Base-by-base conservation (phyloP, 1,284 basidiomycete species). In the Coniophora puteana region DNA sequence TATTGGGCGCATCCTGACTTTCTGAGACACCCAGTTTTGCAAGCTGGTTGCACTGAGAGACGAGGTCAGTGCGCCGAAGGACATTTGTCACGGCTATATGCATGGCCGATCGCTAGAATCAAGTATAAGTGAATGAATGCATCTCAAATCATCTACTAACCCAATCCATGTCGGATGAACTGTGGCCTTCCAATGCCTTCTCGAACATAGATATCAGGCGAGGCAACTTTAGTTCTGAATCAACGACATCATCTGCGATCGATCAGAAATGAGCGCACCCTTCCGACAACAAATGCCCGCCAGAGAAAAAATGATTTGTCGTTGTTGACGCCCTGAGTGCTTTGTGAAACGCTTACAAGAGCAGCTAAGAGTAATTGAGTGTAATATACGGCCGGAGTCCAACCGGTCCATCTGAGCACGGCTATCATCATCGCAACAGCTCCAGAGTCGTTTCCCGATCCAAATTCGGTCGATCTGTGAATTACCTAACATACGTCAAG, bases 261-360 rank as follows among this genome's bases (percentile, higher is more conserved):
- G 13, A 32, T 22, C 27, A 34, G 13, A 41, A 43, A 48, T 36
- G 30, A 31, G 38, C 72, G 53, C 61, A 89, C 86, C 40, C 86
- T 70, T 28, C 83, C 80, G 36, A 84, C 61, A n/a, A 85, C 68
- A 52, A 89, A 87, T 6, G 78, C 71, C 49, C 74, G 76, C 85
- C 83, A 89, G 20, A 86, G 52, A 18, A 65, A 60, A 17, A 68
- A 61, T 2, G 66, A 60, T 16, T 52, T 55, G 5, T 60, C 58
- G 11, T 59, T 53, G 12, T 61, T 57, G 4, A 54, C 53, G 33
- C 49, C 63, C 13, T 51, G 56, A 17, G 63, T 52, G 41, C 68
- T 71, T 53, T 85, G 78, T 1, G 76, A 67, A 24, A 88, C 62
- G 49, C 76, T 83, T 6, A 70, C 71, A 40, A 84, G 62, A 7